These are phyloP conservation scores for Punica granatum DNA, from an alignment of 345 rosid species.

Conservation along the genomic window DNA sequence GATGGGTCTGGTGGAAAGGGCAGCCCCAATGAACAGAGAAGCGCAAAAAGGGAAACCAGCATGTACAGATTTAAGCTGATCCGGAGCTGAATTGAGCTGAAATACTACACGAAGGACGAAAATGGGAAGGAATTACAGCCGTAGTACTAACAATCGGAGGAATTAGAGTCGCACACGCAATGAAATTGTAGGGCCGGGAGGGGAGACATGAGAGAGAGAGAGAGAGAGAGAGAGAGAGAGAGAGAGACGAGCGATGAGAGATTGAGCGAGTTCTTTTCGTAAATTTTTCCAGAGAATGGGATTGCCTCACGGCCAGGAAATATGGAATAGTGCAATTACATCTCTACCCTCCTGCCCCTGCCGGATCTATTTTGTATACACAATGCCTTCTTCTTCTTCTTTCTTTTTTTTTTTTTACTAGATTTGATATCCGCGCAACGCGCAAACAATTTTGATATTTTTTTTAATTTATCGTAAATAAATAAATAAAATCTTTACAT, in stretches of 20 bases:
- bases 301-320: conserved; percentile 1
- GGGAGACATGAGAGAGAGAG: background rate
- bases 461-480: too few relatives aligned
- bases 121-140: background rate
- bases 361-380: background rate
- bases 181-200: background rate
- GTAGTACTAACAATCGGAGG: background rate
- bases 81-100: conserved; percentile 3
- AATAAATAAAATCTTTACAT: too few relatives aligned
- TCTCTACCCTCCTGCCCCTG: background rate
- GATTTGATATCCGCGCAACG: too few relatives aligned
- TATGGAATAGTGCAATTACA: background rate
- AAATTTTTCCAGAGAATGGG: background rate
- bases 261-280: background rate
- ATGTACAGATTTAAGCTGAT: background rate
- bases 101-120: background rate
- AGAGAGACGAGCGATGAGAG: background rate
- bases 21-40: background rate
- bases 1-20: background rate
- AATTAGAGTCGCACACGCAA: conserved; percentile 8
- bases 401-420: background rate
- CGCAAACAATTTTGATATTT: too few relatives aligned
- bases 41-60: background rate
- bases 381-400: background rate
- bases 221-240: background rate